phyloP scores from a whole-genome alignment of 495 filamentous ascomycete genomes.

The Pseudomonodictys pantanalensis region DNA sequence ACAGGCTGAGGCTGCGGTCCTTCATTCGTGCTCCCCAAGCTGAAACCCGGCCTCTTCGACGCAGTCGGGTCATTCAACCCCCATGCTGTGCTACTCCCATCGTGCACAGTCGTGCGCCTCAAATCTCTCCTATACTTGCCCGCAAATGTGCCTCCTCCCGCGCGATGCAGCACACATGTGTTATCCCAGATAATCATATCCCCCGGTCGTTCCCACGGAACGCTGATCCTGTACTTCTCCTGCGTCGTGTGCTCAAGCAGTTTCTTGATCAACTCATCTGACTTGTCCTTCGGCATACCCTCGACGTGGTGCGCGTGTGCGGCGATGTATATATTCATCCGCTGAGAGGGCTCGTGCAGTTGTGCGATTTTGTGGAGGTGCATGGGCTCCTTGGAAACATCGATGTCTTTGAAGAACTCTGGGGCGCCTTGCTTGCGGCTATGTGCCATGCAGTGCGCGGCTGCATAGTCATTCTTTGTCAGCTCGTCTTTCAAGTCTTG shows the following conservation, averaged over 20 bases:
- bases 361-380: constrained; percentile 52
- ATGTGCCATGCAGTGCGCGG: constrained; percentile 53
- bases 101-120: constrained; percentile 52
- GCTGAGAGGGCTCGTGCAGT: constrained; percentile 51
- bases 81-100: constrained; percentile 27
- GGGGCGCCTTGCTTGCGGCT: constrained; percentile 54
- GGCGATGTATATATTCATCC: constrained; percentile 56
- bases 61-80: constrained; percentile 30
- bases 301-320: constrained; percentile 58
- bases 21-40: too few species aligned
- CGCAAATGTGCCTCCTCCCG: constrained; percentile 50
- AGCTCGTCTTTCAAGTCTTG: constrained; percentile 43
- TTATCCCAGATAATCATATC: constrained; percentile 64
- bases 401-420: constrained; percentile 49
- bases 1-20: too few species aligned
- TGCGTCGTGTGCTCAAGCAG: constrained; percentile 51
- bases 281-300: constrained; percentile 37
- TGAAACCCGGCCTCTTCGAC: too few species aligned
- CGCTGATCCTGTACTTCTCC: constrained; percentile 48
- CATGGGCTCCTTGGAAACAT: constrained; percentile 47
- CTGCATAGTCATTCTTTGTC: constrained; percentile 49
- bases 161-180: constrained; percentile 54
- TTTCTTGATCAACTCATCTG: constrained; percentile 43
- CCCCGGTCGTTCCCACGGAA: constrained; percentile 49
- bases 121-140: constrained; percentile 53